phyloP scores from a whole-genome alignment of 208 protist genomes.

The Trypanosoma cruzi region DNA sequence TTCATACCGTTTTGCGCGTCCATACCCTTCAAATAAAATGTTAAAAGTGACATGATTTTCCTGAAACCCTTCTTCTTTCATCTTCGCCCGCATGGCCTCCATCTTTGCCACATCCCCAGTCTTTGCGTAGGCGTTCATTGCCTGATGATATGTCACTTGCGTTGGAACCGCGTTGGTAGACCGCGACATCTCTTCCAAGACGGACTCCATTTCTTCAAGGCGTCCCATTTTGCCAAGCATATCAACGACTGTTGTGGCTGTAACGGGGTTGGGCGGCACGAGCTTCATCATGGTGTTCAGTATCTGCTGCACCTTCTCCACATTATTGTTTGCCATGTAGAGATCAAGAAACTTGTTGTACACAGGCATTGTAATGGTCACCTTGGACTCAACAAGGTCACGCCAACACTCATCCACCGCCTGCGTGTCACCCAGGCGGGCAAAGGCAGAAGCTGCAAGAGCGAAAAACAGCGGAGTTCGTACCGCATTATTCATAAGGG shows the following conservation, averaged over 20 bases:
- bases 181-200: constrained; percentile 87
- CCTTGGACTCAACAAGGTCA: constrained; percentile 68
- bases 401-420: constrained; percentile 81
- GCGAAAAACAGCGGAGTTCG: constrained; percentile 78
- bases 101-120: constrained; percentile 89
- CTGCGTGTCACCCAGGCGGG: constrained; percentile 51
- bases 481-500: constrained; percentile 42
- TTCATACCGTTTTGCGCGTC: constrained; percentile 85
- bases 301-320: constrained; percentile 86
- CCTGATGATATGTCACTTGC: constrained; percentile 90
- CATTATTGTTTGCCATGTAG: constrained; percentile 85
- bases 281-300: constrained; percentile 92
- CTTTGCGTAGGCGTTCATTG: constrained; percentile 93
- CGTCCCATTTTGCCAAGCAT: constrained; percentile 93
- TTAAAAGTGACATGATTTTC: constrained; percentile 91
- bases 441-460: constrained; percentile 75
- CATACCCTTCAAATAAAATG: constrained; percentile 91
- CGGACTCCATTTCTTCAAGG: constrained; percentile 85
- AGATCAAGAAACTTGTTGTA: constrained; percentile 93
- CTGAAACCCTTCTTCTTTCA: constrained; percentile 68
- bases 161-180: constrained; percentile 84
- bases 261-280: constrained; percentile 89
- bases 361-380: constrained; percentile 83
- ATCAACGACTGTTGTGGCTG: constrained; percentile 91
- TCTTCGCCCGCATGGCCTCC: constrained; percentile 61